Percentiles rank a stretch among this genome's conserved stretches.
Conservation (phyloP, 805 yeast species). For the Kurtzmaniella cleridarum region DNA sequence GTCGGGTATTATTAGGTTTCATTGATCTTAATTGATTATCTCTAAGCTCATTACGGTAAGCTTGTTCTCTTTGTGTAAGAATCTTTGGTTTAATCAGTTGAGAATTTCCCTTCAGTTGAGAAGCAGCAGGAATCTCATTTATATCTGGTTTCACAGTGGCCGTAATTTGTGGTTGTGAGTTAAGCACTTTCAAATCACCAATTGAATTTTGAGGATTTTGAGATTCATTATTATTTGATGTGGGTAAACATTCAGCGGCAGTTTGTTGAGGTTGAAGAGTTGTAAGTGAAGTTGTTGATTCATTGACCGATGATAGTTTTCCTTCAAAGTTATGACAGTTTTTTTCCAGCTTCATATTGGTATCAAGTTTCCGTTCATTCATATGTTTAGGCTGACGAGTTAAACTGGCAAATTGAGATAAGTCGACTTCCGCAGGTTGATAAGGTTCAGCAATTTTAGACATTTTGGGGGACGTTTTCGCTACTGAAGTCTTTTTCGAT, state of each 20-base stretch:
- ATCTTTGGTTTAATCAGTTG: neutral
- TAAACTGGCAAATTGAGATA: slow-evolving; percentile 38
- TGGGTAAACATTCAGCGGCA: no score
- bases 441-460: slow-evolving; percentile 24
- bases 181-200: no score
- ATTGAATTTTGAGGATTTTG: neutral
- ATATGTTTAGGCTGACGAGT: slow-evolving; percentile 35
- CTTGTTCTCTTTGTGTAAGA: slow-evolving; percentile 4
- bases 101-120: slow-evolving; percentile 2
- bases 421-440: slow-evolving; percentile 43
- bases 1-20: neutral
- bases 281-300: no score
- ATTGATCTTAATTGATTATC: slow-evolving; percentile 2
- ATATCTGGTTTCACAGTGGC: slow-evolving; percentile 3
- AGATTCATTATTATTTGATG: slow-evolving; percentile 1
- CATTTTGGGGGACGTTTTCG: slow-evolving; percentile 2
- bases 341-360: no score
- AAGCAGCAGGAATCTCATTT: neutral
- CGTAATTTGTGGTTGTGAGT: neutral
- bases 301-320: no score
- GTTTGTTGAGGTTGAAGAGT: no score
- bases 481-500: slow-evolving; percentile 4
- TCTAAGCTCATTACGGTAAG: slow-evolving; percentile 2
- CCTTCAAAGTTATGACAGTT: no score
- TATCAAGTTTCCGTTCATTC: neutral